These are phyloP conservation scores for Rosa multiflora DNA, from an alignment of 306 rosid genomes.

Conservation along the genomic window DNA sequence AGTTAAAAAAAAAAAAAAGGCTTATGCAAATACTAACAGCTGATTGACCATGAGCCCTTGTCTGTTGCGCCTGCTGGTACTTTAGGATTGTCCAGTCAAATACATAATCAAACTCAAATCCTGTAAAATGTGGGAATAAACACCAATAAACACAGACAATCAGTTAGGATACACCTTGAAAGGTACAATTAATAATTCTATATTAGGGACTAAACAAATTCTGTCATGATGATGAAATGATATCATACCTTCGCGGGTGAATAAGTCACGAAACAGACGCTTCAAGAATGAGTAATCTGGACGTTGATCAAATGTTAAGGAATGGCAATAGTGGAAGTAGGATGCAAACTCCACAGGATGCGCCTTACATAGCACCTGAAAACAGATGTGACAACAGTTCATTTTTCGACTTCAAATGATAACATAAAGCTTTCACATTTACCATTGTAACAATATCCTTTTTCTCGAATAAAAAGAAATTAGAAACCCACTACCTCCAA, in stretches of 20 bases:
- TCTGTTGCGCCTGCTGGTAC: constrained; percentile 44
- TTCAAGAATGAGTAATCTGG: constrained; percentile 75
- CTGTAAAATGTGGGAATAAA: constrained; percentile 38
- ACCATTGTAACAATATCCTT: not conserved
- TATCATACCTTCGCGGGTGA: constrained; percentile 51
- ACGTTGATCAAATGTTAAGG: constrained; percentile 67
- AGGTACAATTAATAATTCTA: not conserved
- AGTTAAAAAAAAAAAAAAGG: not conserved
- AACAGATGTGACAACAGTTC: constrained; percentile 21
- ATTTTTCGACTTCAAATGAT: not conserved
- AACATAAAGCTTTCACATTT: not conserved
- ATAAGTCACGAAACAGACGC: constrained; percentile 63
- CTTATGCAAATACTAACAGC: constrained; percentile 11
- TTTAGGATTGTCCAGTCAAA: constrained; percentile 87
- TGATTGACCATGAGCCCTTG: constrained; percentile 20
- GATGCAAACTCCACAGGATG: constrained; percentile 68
- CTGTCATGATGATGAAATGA: not conserved
- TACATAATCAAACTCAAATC: constrained; percentile 55
- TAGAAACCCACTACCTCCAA: not conserved
- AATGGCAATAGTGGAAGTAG: constrained; percentile 69
- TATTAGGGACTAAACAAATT: not conserved
- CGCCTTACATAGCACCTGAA: constrained; percentile 58
- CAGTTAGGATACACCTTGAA: not conserved
- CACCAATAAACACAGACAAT: not conserved
- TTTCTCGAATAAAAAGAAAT: not conserved